Evolutionary conservation across 2,329 filamentous ascomycete genomes (phyloP).

Genomic region (Cladosporium velox): DNA sequence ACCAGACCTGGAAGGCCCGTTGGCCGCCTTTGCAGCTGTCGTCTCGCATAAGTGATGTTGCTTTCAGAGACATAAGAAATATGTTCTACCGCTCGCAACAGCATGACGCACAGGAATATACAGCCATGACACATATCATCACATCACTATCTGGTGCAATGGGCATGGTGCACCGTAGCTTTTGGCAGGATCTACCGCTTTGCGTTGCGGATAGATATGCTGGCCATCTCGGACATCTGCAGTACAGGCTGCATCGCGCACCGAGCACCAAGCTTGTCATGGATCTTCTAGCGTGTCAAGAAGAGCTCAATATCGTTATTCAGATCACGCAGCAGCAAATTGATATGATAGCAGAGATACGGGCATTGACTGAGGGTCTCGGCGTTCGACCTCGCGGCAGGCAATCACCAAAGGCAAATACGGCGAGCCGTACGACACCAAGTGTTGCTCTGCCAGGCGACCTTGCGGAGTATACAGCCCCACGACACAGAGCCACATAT

Average conservation of each 20-base stretch:
- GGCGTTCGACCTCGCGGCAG: background rate
- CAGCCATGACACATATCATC: slow-evolving; percentile 41
- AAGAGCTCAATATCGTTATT: slow-evolving; percentile 49
- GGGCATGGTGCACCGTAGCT: slow-evolving; percentile 47
- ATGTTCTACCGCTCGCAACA: slow-evolving; percentile 36
- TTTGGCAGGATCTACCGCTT: slow-evolving; percentile 46
- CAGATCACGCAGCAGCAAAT: slow-evolving; percentile 47
- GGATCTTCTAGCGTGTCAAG: slow-evolving; percentile 48
- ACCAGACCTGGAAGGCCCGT: slow-evolving; percentile 47
- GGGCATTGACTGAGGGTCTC: slow-evolving; percentile 22
- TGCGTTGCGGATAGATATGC: slow-evolving; percentile 46
- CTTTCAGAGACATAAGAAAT: slow-evolving; percentile 46
- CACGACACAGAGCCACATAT: slow-evolving; percentile 36
- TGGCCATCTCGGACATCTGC: slow-evolving; percentile 45
- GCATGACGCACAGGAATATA: slow-evolving; percentile 40
- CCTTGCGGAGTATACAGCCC: background rate
- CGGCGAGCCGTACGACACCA: background rate
- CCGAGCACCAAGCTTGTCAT: slow-evolving; percentile 48
- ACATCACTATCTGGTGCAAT: slow-evolving; percentile 44
- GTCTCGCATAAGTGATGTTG: slow-evolving; percentile 44
- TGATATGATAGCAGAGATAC: slow-evolving; percentile 39
- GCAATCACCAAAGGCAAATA: background rate
- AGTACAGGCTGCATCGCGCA: slow-evolving; percentile 45
- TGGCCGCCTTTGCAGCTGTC: slow-evolving; percentile 47
- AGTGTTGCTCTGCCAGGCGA: background rate